Evolutionary conservation across 371 early-diverging fungal genomes (phyloP), one percentile per base, ranked within the genome.

Genomic region (Haplosporangium sp.): DNA sequence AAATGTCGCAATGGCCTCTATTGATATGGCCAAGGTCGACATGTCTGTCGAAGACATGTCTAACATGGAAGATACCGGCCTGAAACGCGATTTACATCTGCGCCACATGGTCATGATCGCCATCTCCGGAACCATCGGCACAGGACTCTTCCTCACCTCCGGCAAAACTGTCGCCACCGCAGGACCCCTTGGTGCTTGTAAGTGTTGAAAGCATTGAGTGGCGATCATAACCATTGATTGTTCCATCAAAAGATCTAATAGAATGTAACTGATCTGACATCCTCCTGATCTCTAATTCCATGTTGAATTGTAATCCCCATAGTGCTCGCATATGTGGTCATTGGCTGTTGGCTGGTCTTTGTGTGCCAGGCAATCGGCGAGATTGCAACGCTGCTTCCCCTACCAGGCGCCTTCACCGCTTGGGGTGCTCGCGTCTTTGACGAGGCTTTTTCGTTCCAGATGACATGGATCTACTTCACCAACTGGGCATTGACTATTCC

Each of bases 401-500:
- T 94, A 6, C 83, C 93, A 14, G 96, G 95, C 40, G 87, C 91
- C 9, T 95, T 96, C 85, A 88, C 90, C 69, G 89, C 89, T 55
- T 93, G 91, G 84, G 95, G 92, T 37, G 82, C 84, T 16, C 91
- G 95, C 21, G 95, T 94, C 50, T 89, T 91, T 51, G 95, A 95
- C 68, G 91, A 91, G 16, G 87, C 94, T 6, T 85, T 93, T 18
- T 92, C 91, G 3, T 94, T 94, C 74, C 87, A 61, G 42, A 42
- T 67, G 60, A 69, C 65, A 5, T 66, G 56, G 67, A 75, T 86
- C 56, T 90, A 94, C 82, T 95, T 94, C 93, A 85, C 85, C 55
- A 91, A 92, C 74, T 94, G 95, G 94, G 88, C 93, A 56, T 85
- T 95, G 38, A 90, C 92, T 48, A 90, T 92, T 10, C 92, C 93